Base-by-base conservation (phyloP, 1,284 basidiomycete species). In the Moniliella sp. region DNA sequence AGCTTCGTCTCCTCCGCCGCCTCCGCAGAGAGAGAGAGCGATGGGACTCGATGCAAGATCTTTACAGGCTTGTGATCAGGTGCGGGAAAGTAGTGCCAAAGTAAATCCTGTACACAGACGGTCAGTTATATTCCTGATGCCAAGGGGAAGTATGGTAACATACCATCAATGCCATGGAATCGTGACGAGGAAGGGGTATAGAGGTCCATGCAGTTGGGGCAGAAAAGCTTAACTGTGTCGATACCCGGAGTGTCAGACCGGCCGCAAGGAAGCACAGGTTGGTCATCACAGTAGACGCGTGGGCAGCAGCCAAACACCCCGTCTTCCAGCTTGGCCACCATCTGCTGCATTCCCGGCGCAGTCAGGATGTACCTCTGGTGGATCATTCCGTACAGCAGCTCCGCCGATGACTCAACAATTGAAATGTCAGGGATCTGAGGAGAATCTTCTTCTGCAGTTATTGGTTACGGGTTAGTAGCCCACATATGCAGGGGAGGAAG, bases 81-180 rank as follows among this genome's bases (percentile, higher is more conserved):
- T 94, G 84, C 0, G 88, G 72, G 62, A 99, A 99, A 5, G 91
- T 94, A 0, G 91, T 94, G 14, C 91, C 91, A 64, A 99, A 99
- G 66, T n/a, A n/a, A n/a, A n/a, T n/a, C n/a, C n/a, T n/a, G n/a
- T n/a, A n/a, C n/a, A n/a, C n/a, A n/a, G n/a, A n/a, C n/a, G n/a
- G n/a, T n/a, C n/a, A n/a, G n/a, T n/a, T n/a, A n/a, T n/a, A n/a
- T n/a, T n/a, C n/a, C n/a, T n/a, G n/a, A n/a, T n/a, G n/a, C n/a
- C n/a, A n/a, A n/a, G n/a, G n/a, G n/a, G n/a, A n/a, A n/a, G n/a
- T n/a, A n/a, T n/a, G n/a, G n/a, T n/a, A 17, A 63, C 73, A 46
- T 56, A 76, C 88, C 91, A 63, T 99, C 91, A 18, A 99, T 82
- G 14, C 81, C 79, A 58, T 84, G 79, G 62, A 84, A 99, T 36